Conservation (phyloP, 257 asterid genomes). For the Thymus quinquecostatus region DNA sequence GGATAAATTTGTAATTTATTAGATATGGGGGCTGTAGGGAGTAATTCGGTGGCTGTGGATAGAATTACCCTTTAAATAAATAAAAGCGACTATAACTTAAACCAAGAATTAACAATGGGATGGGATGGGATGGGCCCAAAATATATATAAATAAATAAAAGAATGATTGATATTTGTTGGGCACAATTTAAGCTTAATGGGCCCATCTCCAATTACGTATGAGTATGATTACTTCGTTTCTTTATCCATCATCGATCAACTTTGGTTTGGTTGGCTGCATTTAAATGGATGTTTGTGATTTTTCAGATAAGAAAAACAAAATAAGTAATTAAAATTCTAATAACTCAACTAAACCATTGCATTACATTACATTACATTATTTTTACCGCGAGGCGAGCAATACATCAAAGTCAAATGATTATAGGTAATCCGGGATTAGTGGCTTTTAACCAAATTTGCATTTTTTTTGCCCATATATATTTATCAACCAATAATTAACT, state of each 20-base stretch:
- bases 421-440: conserved; percentile 46
- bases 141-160: not conserved
- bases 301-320: not conserved
- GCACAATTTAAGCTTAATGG: conserved; percentile 26
- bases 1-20: too few relatives aligned
- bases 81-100: conserved; percentile 15
- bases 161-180: conserved; percentile 21
- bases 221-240: too few relatives aligned
- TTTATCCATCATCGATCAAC: not conserved
- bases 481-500: conserved; percentile 29
- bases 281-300: conserved; percentile 17
- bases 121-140: conserved; percentile 19
- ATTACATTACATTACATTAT: conserved; percentile 14
- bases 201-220: conserved; percentile 18
- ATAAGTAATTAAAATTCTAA: not conserved
- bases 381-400: conserved; percentile 28
- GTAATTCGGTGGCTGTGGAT: too few relatives aligned
- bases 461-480: conserved; percentile 36
- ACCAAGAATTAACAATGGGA: conserved; percentile 34
- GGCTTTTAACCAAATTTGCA: conserved; percentile 46
- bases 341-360: not conserved
- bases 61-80: too few relatives aligned
- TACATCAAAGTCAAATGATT: conserved; percentile 32
- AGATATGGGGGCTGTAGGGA: too few relatives aligned
- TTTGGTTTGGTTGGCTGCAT: conserved; percentile 8